Conservation (phyloP, 371 early-diverging fungal species). For the Mortierella sp. region DNA sequence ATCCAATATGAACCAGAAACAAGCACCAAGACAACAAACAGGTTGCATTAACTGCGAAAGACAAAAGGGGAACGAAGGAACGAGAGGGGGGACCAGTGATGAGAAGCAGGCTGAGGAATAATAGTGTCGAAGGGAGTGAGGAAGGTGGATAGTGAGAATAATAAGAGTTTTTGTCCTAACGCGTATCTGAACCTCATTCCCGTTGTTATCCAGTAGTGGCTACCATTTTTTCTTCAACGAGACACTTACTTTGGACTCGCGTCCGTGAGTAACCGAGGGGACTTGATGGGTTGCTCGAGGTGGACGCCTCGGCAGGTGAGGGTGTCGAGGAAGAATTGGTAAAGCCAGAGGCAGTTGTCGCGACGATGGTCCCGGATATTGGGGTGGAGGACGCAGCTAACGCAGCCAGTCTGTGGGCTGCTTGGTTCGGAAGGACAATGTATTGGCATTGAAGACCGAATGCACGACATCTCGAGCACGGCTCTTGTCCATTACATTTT, state of each 20-base stretch:
- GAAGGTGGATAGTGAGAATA: too few species aligned
- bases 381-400: conserved; percentile 28
- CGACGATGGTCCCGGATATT: not conserved
- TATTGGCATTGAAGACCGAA: conserved; percentile 53
- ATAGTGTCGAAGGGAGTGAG: too few species aligned
- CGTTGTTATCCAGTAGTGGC: not conserved
- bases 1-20: not conserved
- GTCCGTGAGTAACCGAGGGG: not conserved
- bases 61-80: too few species aligned
- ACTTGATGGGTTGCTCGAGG: not conserved
- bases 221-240: not conserved
- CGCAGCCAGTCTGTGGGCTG: conserved; percentile 33
- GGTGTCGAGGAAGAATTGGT: conserved; percentile 4
- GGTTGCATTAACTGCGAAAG: too few species aligned
- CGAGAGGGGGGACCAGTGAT: too few species aligned
- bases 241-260: not conserved
- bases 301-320: not conserved
- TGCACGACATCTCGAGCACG: conserved; percentile 41
- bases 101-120: too few species aligned
- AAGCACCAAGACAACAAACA: not conserved
- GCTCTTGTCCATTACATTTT: conserved; percentile 53
- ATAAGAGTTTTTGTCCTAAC: too few species aligned
- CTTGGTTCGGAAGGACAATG: conserved; percentile 51
- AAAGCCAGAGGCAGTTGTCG: not conserved
- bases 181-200: too few species aligned